Evolutionary conservation across 2,329 filamentous ascomycete genomes (phyloP).

Genomic region (Chaetomium globosum): DNA sequence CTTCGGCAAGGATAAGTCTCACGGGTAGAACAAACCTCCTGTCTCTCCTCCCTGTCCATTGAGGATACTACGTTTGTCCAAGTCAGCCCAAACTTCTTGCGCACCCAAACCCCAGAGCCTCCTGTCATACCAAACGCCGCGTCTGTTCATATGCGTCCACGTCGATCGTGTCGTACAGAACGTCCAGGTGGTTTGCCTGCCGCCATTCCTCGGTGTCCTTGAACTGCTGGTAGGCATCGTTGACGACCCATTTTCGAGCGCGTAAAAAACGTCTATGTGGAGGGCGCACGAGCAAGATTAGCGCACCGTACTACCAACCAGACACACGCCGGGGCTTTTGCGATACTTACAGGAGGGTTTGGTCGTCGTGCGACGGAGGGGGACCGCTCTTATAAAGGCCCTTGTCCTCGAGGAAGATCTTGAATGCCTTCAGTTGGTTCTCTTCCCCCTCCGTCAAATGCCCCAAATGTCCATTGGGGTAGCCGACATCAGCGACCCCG

Average conservation of each 20-base stretch:
- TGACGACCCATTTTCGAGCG: constrained; percentile 76
- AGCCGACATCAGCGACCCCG: constrained; percentile 49
- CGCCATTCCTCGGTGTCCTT: constrained; percentile 88
- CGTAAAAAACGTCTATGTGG: constrained; percentile 74
- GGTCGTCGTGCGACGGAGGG: constrained; percentile 69
- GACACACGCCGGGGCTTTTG: constrained; percentile 1
- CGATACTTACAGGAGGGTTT: constrained; percentile 65
- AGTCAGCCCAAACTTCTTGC: constrained; percentile 14
- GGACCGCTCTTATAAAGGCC: constrained; percentile 63
- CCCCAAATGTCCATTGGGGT: constrained; percentile 77
- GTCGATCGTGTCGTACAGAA: constrained; percentile 84
- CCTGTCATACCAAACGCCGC: constrained; percentile 64
- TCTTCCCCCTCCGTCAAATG: constrained; percentile 73
- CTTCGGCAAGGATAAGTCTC: background rate
- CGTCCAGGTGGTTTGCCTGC: constrained; percentile 73
- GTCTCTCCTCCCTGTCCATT: constrained; percentile 92
- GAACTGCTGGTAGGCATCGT: constrained; percentile 81
- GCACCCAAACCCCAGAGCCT: background rate
- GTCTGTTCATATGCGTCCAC: constrained; percentile 81
- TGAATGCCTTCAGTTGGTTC: constrained; percentile 70
- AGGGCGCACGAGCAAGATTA: background rate
- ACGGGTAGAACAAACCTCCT: constrained; percentile 47
- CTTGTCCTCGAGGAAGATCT: constrained; percentile 64
- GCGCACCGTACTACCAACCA: constrained; percentile 2
- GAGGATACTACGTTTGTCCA: constrained; percentile 70